Evolutionary conservation across 148 eudicot genomes (phyloP).

Genomic region (Arbutus unedo): DNA sequence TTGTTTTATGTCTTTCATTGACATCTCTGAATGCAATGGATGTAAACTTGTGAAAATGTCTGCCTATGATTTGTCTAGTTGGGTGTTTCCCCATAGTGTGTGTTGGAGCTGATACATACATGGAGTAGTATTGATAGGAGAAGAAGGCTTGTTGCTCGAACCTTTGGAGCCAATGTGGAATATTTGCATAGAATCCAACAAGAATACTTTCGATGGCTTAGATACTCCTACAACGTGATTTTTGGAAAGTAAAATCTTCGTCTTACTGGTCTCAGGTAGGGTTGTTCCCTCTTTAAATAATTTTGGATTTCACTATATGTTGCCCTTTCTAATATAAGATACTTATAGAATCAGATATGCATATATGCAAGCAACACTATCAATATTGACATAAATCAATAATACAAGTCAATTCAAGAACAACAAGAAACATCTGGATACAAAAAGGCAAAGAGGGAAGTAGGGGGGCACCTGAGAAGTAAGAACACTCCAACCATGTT

Average conservation of each 20-base stretch:
- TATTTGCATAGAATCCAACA: not conserved
- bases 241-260: not conserved
- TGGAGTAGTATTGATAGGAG: not conserved
- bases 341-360: not conserved
- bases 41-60: not conserved
- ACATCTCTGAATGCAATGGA: not conserved
- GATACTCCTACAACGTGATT: not conserved
- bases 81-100: not conserved
- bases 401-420: not conserved
- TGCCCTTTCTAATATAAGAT: not conserved
- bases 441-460: not conserved
- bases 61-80: not conserved
- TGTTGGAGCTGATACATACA: not conserved
- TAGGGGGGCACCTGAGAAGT: conserved; percentile 31
- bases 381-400: not conserved
- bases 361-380: not conserved
- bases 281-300: not conserved
- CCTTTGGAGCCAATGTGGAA: not conserved
- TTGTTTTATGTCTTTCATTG: not conserved
- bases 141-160: not conserved
- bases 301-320: not conserved
- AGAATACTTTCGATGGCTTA: not conserved
- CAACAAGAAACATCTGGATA: not conserved
- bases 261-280: not conserved
- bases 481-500: conserved; percentile 69